These are phyloP conservation scores for Sideroxylon spinosum DNA, from an alignment of 179 eudicot species.

Conservation along the genomic window DNA sequence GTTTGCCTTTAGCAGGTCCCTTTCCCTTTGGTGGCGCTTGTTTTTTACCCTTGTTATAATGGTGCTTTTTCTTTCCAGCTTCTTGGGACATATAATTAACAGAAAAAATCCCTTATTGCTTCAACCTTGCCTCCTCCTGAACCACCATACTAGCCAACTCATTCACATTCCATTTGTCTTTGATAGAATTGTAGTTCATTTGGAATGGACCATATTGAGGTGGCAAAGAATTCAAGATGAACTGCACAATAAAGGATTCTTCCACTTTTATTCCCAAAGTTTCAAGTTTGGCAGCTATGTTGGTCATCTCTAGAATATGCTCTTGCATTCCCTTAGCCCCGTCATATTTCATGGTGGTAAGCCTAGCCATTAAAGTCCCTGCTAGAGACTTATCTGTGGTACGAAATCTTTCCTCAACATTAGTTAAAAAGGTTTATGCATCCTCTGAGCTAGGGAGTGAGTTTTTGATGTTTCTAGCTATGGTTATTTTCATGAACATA, in stretches of 20 bases:
- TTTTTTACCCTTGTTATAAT: neutral
- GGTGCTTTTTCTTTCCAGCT: neutral
- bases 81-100: neutral
- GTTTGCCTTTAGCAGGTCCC: neutral
- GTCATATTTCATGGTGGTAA: slow-evolving; percentile 8
- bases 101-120: neutral
- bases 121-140: neutral
- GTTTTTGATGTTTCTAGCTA: too few relatives aligned
- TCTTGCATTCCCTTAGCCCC: neutral
- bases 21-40: neutral
- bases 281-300: neutral
- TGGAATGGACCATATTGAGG: slow-evolving; percentile 10
- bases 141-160: slow-evolving; percentile 2
- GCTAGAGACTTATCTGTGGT: neutral
- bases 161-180: neutral
- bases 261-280: neutral
- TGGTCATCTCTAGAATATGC: slow-evolving; percentile 9
- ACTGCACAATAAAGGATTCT: slow-evolving; percentile 2
- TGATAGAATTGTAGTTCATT: neutral
- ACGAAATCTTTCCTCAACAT: neutral
- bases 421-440: neutral
- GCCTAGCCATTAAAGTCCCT: neutral
- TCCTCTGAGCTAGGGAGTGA: neutral
- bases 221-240: slow-evolving; percentile 9
- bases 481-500: too few relatives aligned